These are phyloP conservation scores for Pyrenochaeta sp. DNA, from an alignment of 2,329 filamentous ascomycete species.

Conservation along the genomic window DNA sequence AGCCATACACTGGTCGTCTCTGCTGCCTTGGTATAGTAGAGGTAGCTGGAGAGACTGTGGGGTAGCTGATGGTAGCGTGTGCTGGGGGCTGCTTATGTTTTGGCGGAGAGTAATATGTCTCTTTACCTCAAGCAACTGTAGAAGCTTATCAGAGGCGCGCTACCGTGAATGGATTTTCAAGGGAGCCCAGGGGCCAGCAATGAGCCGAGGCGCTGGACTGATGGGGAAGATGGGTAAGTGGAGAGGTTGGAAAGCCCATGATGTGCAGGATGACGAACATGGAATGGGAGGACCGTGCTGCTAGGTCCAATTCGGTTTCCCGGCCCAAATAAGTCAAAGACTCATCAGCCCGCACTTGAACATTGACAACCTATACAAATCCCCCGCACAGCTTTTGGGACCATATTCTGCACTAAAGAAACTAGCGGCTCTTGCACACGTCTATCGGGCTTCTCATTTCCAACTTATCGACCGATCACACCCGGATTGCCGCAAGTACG, in stretches of 20 bases:
- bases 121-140: background rate
- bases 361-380: background rate
- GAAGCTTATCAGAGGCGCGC: background rate
- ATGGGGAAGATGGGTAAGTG: slow-evolving; percentile 1
- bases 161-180: background rate
- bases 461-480: background rate
- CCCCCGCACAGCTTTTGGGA: background rate
- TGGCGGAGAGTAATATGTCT: background rate
- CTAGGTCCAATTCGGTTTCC: background rate
- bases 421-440: background rate
- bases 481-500: background rate
- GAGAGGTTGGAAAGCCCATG: slow-evolving; percentile 1
- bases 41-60: slow-evolving; percentile 2
- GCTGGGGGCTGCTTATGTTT: slow-evolving; percentile 7
- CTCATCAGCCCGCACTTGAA: background rate
- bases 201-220: background rate
- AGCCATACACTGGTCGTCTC: slow-evolving; percentile 53
- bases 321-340: background rate
- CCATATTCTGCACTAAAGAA: background rate
- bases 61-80: slow-evolving; percentile 13
- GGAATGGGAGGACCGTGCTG: background rate
- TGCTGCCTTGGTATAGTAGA: background rate
- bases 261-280: slow-evolving; percentile 5
- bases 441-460: background rate
- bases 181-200: background rate